A percentile compares a stretch with the other conserved stretches of the same genome.
phyloP scores from a whole-genome alignment of 768 basidiomycete genomes.

The Podaxis sp. region DNA sequence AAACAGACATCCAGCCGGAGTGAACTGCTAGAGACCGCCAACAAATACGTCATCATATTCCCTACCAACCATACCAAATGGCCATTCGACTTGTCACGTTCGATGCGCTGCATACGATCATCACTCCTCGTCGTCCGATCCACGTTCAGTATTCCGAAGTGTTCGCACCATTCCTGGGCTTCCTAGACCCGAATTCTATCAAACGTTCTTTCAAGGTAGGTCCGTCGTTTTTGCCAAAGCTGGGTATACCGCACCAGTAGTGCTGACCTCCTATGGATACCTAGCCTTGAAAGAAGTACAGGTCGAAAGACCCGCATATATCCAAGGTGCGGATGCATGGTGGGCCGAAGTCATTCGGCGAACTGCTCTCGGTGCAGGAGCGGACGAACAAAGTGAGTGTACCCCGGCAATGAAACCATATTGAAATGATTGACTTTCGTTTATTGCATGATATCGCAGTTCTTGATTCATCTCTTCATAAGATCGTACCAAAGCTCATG shows the following conservation, averaged over 20 bases:
- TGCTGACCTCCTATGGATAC: not conserved
- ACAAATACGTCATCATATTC: not conserved
- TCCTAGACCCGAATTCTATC: conserved; percentile 50
- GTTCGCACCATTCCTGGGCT: conserved; percentile 69
- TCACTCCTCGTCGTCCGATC: conserved; percentile 67
- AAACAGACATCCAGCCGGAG: too few species aligned
- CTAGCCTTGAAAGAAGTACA: conserved; percentile 49
- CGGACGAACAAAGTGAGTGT: conserved; percentile 51
- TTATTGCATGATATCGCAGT: conserved; percentile 32
- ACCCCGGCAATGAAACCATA: not conserved
- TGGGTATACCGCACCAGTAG: not conserved
- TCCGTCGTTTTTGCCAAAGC: conserved; percentile 25
- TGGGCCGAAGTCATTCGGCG: conserved; percentile 77
- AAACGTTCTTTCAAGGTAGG: conserved; percentile 61
- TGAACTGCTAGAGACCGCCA: too few species aligned
- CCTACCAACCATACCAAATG: conserved; percentile 10
- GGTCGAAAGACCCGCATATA: conserved; percentile 58
- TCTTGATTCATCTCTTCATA: conserved; percentile 50
- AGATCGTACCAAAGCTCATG: conserved; percentile 64
- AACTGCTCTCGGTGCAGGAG: conserved; percentile 78
- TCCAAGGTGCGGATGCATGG: conserved; percentile 56
- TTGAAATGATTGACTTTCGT: not conserved
- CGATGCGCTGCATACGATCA: conserved; percentile 74
- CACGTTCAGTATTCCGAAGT: conserved; percentile 63
- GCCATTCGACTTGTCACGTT: conserved; percentile 70